Evolutionary conservation across 352 stramenopile genomes (phyloP).

Genomic region (Achlya hypogyna): DNA sequence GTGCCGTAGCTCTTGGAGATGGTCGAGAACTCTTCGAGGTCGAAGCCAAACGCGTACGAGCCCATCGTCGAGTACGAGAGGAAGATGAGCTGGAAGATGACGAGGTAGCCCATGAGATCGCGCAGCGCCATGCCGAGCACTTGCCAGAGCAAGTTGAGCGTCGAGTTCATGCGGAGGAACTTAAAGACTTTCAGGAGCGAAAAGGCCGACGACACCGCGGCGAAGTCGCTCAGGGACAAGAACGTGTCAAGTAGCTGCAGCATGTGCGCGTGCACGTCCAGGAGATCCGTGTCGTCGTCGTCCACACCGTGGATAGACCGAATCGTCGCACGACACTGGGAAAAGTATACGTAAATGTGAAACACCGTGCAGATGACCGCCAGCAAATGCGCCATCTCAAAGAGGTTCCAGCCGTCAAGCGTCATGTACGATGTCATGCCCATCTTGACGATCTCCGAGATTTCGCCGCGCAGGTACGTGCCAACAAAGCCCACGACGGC

Average conservation of each 20-base stretch:
- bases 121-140: conserved; percentile 73
- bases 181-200: conserved; percentile 84
- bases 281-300: conserved; percentile 39
- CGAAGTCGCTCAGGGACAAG: conserved; percentile 65
- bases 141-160: conserved; percentile 76
- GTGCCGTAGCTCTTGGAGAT: conserved; percentile 74
- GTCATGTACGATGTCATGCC: conserved; percentile 58
- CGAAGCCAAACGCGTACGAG: conserved; percentile 74
- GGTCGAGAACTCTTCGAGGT: conserved; percentile 73
- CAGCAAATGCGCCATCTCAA: conserved; percentile 69
- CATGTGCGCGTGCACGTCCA: conserved; percentile 46
- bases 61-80: conserved; percentile 79
- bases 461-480: conserved; percentile 74
- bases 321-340: conserved; percentile 1
- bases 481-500: conserved; percentile 58
- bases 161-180: conserved; percentile 86
- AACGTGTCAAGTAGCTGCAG: conserved; percentile 57
- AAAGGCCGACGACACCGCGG: conserved; percentile 61
- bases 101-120: conserved; percentile 81
- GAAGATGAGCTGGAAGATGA: conserved; percentile 86
- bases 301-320: conserved; percentile 25
- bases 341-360: conserved; percentile 47
- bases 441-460: conserved; percentile 71
- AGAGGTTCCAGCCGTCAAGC: conserved; percentile 84
- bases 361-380: conserved; percentile 51